A percentile compares a stretch with the other conserved stretches of the same genome.
Conservation (phyloP, 1,139 yeast species). For the Kurtzmaniella quercitrusa region DNA sequence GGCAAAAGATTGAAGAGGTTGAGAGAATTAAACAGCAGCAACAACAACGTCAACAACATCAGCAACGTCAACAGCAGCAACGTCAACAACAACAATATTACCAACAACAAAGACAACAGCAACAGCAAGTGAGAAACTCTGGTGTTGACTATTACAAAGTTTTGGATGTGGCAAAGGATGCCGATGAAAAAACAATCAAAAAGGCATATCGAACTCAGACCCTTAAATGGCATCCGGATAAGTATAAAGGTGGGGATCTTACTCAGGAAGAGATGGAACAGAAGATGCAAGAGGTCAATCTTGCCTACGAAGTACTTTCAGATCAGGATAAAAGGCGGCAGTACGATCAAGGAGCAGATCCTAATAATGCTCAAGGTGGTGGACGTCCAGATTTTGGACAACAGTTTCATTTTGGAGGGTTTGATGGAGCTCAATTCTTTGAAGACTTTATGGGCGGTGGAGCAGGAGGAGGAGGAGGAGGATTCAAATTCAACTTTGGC, state of each 20-base stretch:
- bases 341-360: constrained; percentile 68
- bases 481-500: constrained; percentile 8
- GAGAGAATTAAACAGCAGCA: constrained; percentile 31
- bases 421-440: constrained; percentile 8
- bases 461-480: constrained; percentile 12
- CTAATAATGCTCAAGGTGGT: constrained; percentile 40
- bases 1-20: constrained; percentile 20
- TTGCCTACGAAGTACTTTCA: constrained; percentile 84
- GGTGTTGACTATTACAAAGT: constrained; percentile 79
- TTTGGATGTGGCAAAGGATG: constrained; percentile 62
- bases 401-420: constrained; percentile 18
- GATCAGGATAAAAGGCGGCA: constrained; percentile 59
- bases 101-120: constrained; percentile 37
- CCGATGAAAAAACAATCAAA: constrained; percentile 70
- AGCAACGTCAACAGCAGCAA: constrained; percentile 47
- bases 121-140: constrained; percentile 34
- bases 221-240: constrained; percentile 87
- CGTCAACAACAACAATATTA: constrained; percentile 40
- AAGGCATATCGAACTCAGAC: constrained; percentile 79
- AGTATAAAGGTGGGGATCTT: constrained; percentile 64
- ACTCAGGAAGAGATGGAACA: constrained; percentile 69
- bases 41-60: constrained; percentile 48
- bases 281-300: constrained; percentile 89
- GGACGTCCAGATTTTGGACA: constrained; percentile 17
- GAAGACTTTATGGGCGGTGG: constrained; percentile 7